These are phyloP conservation scores for Trypanosoma lewisi DNA, from an alignment of 208 protist species.

Conservation along the genomic window DNA sequence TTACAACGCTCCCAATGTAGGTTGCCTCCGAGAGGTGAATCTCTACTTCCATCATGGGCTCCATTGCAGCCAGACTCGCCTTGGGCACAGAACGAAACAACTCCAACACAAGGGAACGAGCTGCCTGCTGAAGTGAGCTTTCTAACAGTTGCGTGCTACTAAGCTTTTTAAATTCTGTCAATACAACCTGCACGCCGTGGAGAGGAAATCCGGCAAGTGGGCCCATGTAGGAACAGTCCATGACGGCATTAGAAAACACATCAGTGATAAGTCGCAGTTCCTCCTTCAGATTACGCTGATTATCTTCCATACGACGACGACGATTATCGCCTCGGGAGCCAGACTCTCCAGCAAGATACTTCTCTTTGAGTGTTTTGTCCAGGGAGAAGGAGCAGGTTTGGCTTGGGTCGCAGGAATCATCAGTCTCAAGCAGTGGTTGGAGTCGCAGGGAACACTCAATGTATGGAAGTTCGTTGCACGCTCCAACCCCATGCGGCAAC, in stretches of 20 bases:
- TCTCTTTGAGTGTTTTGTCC: conserved; percentile 38
- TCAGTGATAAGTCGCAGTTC: conserved; percentile 36
- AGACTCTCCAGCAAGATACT: conserved; percentile 25
- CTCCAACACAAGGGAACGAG: conserved; percentile 50
- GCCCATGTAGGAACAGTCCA: conserved; percentile 55
- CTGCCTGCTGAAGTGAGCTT: conserved; percentile 38
- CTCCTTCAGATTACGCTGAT: conserved; percentile 49
- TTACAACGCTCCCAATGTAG: conserved; percentile 76
- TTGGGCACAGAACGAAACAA: conserved; percentile 37
- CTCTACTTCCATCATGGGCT: conserved; percentile 90
- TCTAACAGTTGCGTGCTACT: conserved; percentile 44
- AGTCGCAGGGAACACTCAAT: conserved; percentile 58
- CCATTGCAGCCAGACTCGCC: conserved; percentile 47
- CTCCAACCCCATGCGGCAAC: conserved; percentile 27
- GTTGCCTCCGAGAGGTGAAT: conserved; percentile 72
- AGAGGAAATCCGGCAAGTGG: conserved; percentile 71
- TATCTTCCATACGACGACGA: conserved; percentile 18
- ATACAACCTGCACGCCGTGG: conserved; percentile 66
- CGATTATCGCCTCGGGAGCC: background rate
- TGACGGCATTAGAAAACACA: conserved; percentile 50
- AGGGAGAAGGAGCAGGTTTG: conserved; percentile 46
- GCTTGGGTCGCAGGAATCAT: conserved; percentile 25
- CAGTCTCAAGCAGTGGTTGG: conserved; percentile 36
- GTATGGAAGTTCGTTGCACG: conserved; percentile 67
- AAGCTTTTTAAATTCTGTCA: conserved; percentile 57